Base-by-base conservation (phyloP, 2,329 filamentous ascomycete species). In the Aspergillus ibericus region DNA sequence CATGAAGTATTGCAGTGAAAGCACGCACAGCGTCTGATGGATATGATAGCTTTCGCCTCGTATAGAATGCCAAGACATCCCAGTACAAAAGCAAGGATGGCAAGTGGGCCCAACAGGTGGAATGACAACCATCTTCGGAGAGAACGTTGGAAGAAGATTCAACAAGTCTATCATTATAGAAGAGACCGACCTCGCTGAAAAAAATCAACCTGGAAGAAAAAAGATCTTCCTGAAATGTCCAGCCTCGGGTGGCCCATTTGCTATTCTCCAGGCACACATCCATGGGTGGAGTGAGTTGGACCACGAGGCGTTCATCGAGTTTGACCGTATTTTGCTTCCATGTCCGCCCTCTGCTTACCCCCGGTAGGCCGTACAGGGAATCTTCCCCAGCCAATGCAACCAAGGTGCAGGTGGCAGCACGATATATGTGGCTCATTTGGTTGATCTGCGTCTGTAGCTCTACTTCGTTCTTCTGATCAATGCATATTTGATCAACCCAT, bases 401-500 rank as follows among this genome's bases (percentile, higher is more conserved):
- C 1, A 55, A 15, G 2, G 53, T 55, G 15, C 29, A 48, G 10
- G 6, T 3, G 7, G 53, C 42, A 10, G 10, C 10, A 5, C n/a
- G 16, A 29, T 55, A 55, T 4, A 55, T 48, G 4, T 5, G 12
- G 38, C 16, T 8, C 53, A 55, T 55, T 5, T 27, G 29, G 18
- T 48, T 22, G 13, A 55, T 48, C 5, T 55, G 53, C 13, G 48
- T 10, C 7, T 47, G 42, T 5, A 25, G 2, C 3, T 55, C 42
- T 1, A 5, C 1, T n/a, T 22, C 5, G 20, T 38, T 18, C 3
- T 18, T 29, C 16, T 55, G 53, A 12, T 48, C 12, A 13, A 55
- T 55, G 27, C 53, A 55, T 9, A 55, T n/a, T 25, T 48, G 42
- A 18, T 55, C 53, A 13, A 55, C 15, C 53, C 53, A 55, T 2